A percentile compares a stretch with the other conserved stretches of the same genome.
phyloP scores from a whole-genome alignment of 2,329 filamentous ascomycete genomes.

The Ilyonectria mors-panacis region DNA sequence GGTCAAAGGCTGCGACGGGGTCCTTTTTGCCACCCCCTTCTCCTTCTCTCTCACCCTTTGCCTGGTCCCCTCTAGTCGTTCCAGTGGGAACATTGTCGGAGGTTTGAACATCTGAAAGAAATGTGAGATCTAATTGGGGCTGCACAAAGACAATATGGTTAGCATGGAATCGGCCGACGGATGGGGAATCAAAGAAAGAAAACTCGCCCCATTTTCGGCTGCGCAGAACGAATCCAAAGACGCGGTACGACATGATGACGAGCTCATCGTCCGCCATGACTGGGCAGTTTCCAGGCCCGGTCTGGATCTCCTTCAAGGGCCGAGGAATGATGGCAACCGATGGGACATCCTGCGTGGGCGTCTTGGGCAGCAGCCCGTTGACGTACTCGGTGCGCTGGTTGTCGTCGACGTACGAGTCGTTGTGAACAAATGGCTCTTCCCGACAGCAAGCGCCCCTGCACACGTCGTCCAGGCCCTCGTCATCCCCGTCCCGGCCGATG shows the following conservation, averaged over 20 bases:
- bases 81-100: background rate
- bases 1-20: conserved; percentile 43
- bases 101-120: conserved; percentile 4
- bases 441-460: background rate
- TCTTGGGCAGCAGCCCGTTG: background rate
- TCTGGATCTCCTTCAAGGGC: conserved; percentile 6
- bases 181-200: background rate
- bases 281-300: conserved; percentile 1
- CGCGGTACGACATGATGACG: conserved; percentile 51
- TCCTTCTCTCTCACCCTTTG: background rate
- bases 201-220: conserved; percentile 52
- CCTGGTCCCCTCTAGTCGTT: background rate
- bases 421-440: background rate
- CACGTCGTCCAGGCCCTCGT: background rate
- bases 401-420: conserved; percentile 23
- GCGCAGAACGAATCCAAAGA: conserved; percentile 53
- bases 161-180: background rate
- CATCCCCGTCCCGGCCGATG: background rate
- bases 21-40: background rate
- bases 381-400: conserved; percentile 19
- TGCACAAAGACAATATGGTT: background rate
- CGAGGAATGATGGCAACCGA: conserved; percentile 8
- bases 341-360: background rate
- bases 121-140: conserved; percentile 15
- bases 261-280: conserved; percentile 42